A percentile compares a stretch with the other conserved stretches of the same genome.
phyloP scores from a whole-genome alignment of 1,284 basidiomycete genomes.

The Cryptococcus hybrid region DNA sequence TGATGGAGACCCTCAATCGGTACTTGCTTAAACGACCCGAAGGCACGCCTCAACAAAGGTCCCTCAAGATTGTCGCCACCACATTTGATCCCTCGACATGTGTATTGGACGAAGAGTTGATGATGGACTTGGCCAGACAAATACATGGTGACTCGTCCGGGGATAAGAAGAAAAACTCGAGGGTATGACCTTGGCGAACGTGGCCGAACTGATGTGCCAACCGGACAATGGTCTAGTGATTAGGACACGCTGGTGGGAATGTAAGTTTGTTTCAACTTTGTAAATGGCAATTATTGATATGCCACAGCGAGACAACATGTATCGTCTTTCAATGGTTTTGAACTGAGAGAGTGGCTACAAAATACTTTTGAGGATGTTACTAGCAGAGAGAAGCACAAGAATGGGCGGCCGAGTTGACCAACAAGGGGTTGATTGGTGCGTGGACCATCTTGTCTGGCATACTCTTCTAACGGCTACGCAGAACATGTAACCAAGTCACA shows the following conservation, averaged over 20 bases:
- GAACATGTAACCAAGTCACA: constrained; percentile 73
- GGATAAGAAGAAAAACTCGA: constrained; percentile 31
- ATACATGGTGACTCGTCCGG: constrained; percentile 38
- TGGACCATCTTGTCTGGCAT: background rate
- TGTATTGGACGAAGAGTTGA: constrained; percentile 70
- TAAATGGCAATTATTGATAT: background rate
- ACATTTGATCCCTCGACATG: constrained; percentile 76
- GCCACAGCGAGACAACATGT: constrained; percentile 25
- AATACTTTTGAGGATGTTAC: constrained; percentile 81
- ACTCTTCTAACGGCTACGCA: constrained; percentile 4
- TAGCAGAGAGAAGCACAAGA: constrained; percentile 69
- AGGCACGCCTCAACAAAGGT: constrained; percentile 55
- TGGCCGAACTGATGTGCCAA: constrained; percentile 46
- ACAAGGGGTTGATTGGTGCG: constrained; percentile 69
- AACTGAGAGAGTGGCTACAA: constrained; percentile 82
- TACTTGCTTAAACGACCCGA: constrained; percentile 11
- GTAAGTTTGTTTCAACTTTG: constrained; percentile 19
- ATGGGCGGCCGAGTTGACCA: constrained; percentile 69
- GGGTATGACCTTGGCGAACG: constrained; percentile 38
- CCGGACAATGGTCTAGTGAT: constrained; percentile 45
- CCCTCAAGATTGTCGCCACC: constrained; percentile 70
- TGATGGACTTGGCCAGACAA: constrained; percentile 74
- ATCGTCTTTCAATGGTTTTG: constrained; percentile 80
- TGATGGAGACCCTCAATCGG: constrained; percentile 82
- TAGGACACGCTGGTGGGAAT: constrained; percentile 45